A percentile compares a stretch with the other conserved stretches of the same genome.
phyloP scores from a whole-genome alignment of 305 asterid species.

The Fraxinus sp. region DNA sequence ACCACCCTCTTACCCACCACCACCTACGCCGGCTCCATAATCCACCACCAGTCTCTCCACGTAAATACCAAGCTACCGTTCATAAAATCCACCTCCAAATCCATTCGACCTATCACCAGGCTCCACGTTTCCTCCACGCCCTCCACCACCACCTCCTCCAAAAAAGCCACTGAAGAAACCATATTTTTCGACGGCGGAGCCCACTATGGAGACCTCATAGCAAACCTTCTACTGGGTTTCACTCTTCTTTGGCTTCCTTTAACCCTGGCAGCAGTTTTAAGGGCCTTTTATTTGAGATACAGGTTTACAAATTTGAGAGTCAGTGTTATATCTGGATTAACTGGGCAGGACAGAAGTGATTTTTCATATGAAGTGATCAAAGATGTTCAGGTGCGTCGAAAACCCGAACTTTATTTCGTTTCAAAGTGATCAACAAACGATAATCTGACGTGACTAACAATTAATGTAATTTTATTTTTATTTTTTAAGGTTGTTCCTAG shows the following conservation, averaged over 20 bases:
- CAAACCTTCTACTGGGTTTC: slow-evolving; percentile 83
- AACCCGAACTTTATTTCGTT: background rate
- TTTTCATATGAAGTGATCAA: slow-evolving; percentile 70
- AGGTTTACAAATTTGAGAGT: slow-evolving; percentile 78
- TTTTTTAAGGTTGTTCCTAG: slow-evolving; percentile 78
- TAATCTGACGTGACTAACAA: background rate
- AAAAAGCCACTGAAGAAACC: slow-evolving; percentile 53
- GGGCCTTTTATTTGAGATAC: slow-evolving; percentile 81
- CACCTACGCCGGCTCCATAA: slow-evolving; percentile 29
- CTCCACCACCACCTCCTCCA: slow-evolving; percentile 28
- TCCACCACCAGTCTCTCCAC: slow-evolving; percentile 24
- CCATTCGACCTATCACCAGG: slow-evolving; percentile 49
- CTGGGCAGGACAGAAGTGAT: slow-evolving; percentile 88
- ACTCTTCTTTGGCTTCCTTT: slow-evolving; percentile 90
- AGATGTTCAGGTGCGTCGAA: slow-evolving; percentile 63
- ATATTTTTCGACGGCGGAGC: slow-evolving; percentile 93
- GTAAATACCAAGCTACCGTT: slow-evolving; percentile 27
- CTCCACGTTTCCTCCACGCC: slow-evolving; percentile 76
- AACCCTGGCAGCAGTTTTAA: slow-evolving; percentile 75
- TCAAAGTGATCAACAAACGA: background rate
- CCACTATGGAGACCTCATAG: slow-evolving; percentile 91
- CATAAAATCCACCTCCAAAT: slow-evolving; percentile 32
- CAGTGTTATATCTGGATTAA: slow-evolving; percentile 82
- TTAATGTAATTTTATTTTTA: background rate
- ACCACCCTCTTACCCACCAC: slow-evolving; percentile 22